Base-by-base conservation (phyloP, 2,329 filamentous ascomycete genomes). In the Aspergillus uvarum region DNA sequence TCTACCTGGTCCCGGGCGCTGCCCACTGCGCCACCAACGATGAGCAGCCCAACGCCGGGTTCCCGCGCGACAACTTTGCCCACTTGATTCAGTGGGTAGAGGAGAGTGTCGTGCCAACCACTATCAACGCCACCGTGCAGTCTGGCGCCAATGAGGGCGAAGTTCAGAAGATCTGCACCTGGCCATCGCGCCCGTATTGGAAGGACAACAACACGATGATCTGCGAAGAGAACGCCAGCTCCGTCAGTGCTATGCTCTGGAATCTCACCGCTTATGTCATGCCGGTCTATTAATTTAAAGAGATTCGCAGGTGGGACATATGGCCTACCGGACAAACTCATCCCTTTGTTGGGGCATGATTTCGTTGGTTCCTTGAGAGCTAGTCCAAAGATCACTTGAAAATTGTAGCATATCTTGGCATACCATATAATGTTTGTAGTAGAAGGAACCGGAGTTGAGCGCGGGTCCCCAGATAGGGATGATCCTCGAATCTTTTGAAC, bases 131-230 rank as follows among this genome's bases (percentile, higher is more conserved):
- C 24, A 51, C 49, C 8, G 49, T 51, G 16, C 7, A 26, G 24
- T 51, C 49, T 16, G 49, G 49, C 14, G 49, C 24, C 14, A 14
- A 32, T 11, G n/a, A n/a, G n/a, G 49, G 49, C 14, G 49, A 51
- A 8, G 26, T 51, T 5, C 49, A 51, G 29, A 19, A 51, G 49
- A 14, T 51, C 21, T 51, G 49, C 26, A 35, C 49, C 29, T 51
- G 49, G 49, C 49, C 49, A n/a, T 16, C 49, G 49, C 49, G 49
- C 49, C 49, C 49, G 5, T 51, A 51, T 24, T 51, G 49, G 49
- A 51, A 22, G 16, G 49, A 51, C 26, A 51, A 51, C 29, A 32
- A n/a, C 49, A 51, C 49, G 10, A 51, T 51, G 49, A 12, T 51
- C 14, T 51, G 49, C 49, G 24, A 51, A 14, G 26, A 51, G 26